Evolutionary conservation across 495 filamentous ascomycete species (phyloP), one percentile per base, ranked within the genome.

Genomic region (Penicillium simplicissimum): DNA sequence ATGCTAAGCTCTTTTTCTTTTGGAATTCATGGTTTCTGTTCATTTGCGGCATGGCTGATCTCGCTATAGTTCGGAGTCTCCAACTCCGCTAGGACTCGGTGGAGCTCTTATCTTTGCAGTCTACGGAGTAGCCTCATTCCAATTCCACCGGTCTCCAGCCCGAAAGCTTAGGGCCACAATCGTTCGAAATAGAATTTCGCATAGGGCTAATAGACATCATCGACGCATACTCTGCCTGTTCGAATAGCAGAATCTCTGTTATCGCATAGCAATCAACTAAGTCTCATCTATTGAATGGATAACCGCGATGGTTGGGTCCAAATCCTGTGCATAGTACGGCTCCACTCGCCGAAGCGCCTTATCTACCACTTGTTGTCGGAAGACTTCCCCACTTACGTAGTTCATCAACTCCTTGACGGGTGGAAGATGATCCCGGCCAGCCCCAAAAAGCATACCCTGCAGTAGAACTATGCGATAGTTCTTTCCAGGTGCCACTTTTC

Each of bases 391-490:
- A 54, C 76, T 65, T 11, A 81, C 70, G 54, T 77, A 76, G 55
- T 81, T 80, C 9, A 80, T 52, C 70, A 83, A 57, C 54, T 84
- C 76, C 40, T 76, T 80, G 13, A 84, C 83, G 0, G 77, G 74
- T 10, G 74, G 62, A n/a, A 85, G 67, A 34, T 81, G 70, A 43
- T 77, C 76, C 3, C 63, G 67, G n/a, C 71, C 74, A 28, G 61
- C 74, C 13, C 79, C 82, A 63, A 85, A 86, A 11, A 69, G 64
- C 71, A 79, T 75, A 17, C 77, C 81, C 53, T 80, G 79, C 23
- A 68, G 76, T 73, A 84, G 73, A 2, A 84, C 77, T 56, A 73
- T 70, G 35, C 81, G 72, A 59, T 82, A 85, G 68, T 85, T 85
- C 66, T 76, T 75, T 8, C 84, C 83, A 0, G 81, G 82, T 37